Evolutionary conservation across 108 stramenopile genomes (phyloP).

Genomic region (Stephanodiscus minutulus): DNA sequence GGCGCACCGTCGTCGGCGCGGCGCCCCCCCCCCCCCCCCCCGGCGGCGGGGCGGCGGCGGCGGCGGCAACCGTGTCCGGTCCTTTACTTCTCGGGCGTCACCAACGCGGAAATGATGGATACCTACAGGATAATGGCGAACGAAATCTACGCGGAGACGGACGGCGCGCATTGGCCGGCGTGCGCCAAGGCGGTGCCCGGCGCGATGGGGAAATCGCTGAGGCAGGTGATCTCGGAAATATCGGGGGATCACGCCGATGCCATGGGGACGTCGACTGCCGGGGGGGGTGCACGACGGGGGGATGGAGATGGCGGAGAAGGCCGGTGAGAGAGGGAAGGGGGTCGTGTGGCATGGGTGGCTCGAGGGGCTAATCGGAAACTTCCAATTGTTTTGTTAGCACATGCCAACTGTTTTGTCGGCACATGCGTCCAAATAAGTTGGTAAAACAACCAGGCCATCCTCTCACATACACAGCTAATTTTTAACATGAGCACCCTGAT

Average conservation of each 20-base stretch:
- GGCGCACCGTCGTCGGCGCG: neutral
- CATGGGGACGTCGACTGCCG: constrained; percentile 30
- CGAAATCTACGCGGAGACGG: constrained; percentile 70
- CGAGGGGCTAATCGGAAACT: too few species aligned
- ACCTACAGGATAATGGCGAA: constrained; percentile 62
- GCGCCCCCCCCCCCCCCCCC: too few species aligned
- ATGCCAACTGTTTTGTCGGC: too few species aligned
- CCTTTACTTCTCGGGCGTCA: constrained; percentile 69
- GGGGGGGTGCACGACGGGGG: neutral
- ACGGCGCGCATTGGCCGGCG: constrained; percentile 50
- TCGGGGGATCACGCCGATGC: constrained; percentile 74
- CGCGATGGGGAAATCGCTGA: constrained; percentile 64
- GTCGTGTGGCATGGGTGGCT: too few species aligned
- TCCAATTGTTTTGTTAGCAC: too few species aligned
- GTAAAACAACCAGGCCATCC: too few species aligned
- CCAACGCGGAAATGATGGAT: constrained; percentile 75
- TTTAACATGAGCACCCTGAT: too few species aligned
- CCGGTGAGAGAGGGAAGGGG: too few species aligned
- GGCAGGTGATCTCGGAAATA: constrained; percentile 69
- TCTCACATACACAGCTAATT: too few species aligned
- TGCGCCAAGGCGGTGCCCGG: constrained; percentile 77
- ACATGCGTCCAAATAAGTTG: too few species aligned
- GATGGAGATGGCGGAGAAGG: neutral
- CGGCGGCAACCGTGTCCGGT: constrained; percentile 53
- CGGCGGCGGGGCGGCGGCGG: neutral